Evolutionary conservation across 2,329 filamentous ascomycete species (phyloP).

Genomic region (Paramyrothecium sp.): DNA sequence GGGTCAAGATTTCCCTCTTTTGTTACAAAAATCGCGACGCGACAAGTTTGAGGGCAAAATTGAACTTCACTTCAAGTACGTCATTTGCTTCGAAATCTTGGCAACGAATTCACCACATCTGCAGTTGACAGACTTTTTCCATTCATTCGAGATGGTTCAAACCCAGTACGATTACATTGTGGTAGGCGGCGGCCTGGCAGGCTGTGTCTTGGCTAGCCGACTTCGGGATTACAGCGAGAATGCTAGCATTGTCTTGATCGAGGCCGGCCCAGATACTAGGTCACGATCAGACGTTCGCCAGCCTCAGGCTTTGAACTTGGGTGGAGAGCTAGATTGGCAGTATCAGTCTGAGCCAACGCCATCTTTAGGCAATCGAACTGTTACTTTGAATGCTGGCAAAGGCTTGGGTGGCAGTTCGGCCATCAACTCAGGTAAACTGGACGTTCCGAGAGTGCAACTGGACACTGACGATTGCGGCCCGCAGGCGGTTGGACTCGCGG

Average conservation of each 20-base stretch:
- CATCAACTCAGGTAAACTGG: slow-evolving; percentile 32
- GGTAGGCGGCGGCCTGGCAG: slow-evolving; percentile 29
- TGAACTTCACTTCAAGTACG: too few species aligned
- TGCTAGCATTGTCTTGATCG: slow-evolving; percentile 33
- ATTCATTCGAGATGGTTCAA: too few species aligned
- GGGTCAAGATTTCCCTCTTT: too few species aligned
- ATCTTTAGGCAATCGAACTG: slow-evolving; percentile 17
- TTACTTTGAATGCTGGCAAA: slow-evolving; percentile 30
- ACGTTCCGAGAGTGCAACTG: neutral
- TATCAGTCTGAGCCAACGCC: slow-evolving; percentile 30
- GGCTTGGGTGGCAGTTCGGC: slow-evolving; percentile 37
- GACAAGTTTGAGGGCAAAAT: too few species aligned
- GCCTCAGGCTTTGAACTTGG: slow-evolving; percentile 21
- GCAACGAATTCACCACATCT: too few species aligned
- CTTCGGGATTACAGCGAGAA: slow-evolving; percentile 15
- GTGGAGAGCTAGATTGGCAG: slow-evolving; percentile 30
- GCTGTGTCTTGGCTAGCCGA: slow-evolving; percentile 30
- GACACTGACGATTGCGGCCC: neutral
- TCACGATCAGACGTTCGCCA: slow-evolving; percentile 12
- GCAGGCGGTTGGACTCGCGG: slow-evolving; percentile 41
- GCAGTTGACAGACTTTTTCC: too few species aligned
- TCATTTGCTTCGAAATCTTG: too few species aligned
- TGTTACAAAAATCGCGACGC: too few species aligned
- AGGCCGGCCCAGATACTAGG: slow-evolving; percentile 30
- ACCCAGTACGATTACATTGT: slow-evolving; percentile 20